Evolutionary conservation across 441 rosid species (phyloP), one percentile per base, ranked within the genome.

Genomic region (Corymbia citriodora): DNA sequence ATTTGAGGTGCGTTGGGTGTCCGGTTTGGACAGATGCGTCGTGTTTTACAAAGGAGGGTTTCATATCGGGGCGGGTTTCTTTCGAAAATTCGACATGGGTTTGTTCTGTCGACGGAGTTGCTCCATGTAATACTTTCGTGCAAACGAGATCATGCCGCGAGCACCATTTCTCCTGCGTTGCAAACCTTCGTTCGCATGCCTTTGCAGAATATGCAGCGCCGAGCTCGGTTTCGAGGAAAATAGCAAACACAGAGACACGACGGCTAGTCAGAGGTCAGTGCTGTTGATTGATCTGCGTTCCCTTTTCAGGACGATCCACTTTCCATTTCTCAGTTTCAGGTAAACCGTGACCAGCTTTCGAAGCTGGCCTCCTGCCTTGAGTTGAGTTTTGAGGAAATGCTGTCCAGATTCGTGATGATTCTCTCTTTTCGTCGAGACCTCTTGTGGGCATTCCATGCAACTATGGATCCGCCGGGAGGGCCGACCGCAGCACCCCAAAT

Each of bases 101-200:
- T 36, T 36, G 83, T 72, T 40, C 50, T 19, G 29, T 72, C 83
- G 83, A 72, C 23, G 49, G 83, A 72, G 83, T 72, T 21, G 15
- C 83, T 72, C 83, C 83, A 21, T 72, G 83, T 72, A 21, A 45
- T 72, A 21, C 83, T 36, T 23, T 79, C 52, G 16, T 17, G 52
- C 17, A 17, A 45, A 40, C n/a, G 52, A 45, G 85, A 79, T 79
- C 49, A 45, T n/a, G 90, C 87, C 81, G 92, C 89, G 91, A 94
- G 93, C 90, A 88, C 79, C 95, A 93, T 94, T 59, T 94, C 94
- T 93, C 94, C 93, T 19, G 92, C 91, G 82, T 81, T 85, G 91
- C 89, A 90, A 92, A 94, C 92, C 92, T 93, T 91, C 85, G 85
- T 79, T 23, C 29, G 72, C 90, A 86, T 90, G 90, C 33, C 59